phyloP scores from a whole-genome alignment of 1,139 yeast genomes.

The Hemisphaericaspora subhashii region DNA sequence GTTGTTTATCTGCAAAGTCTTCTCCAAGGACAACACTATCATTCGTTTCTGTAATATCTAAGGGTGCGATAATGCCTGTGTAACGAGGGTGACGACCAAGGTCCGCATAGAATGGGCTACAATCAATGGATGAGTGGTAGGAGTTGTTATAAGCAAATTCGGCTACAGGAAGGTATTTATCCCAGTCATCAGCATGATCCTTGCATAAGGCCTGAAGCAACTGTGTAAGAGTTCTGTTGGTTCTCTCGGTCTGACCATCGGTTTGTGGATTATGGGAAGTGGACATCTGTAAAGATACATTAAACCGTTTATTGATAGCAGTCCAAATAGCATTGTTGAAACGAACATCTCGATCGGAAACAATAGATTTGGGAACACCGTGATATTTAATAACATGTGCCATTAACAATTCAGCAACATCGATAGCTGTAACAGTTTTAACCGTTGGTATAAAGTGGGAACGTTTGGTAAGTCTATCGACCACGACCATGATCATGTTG shows the following conservation, averaged over 20 bases:
- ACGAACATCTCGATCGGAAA: slow-evolving; percentile 1
- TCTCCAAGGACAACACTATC: not conserved
- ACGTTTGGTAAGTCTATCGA: not conserved
- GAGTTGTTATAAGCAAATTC: slow-evolving; percentile 6
- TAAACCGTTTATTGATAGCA: too few relatives aligned
- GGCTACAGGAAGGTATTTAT: not conserved
- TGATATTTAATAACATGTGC: not conserved
- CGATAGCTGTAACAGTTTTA: not conserved
- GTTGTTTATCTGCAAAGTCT: not conserved
- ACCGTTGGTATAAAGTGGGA: not conserved
- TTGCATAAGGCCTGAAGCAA: slow-evolving; percentile 2
- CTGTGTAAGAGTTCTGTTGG: slow-evolving; percentile 4
- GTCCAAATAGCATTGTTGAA: slow-evolving; percentile 2
- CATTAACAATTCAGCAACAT: not conserved
- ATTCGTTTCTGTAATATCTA: not conserved
- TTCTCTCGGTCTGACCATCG: slow-evolving; percentile 9
- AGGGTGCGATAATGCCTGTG: not conserved
- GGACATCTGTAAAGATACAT: not conserved
- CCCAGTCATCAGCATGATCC: not conserved
- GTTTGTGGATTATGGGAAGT: slow-evolving; percentile 5
- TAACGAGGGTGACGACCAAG: not conserved
- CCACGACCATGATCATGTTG: not conserved
- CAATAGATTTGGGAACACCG: not conserved
- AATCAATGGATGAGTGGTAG: slow-evolving; percentile 7
- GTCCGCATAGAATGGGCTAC: not conserved